Percentiles rank a stretch among this genome's conserved stretches.
Conservation (phyloP, 331 rosid genomes). For the Dryas integrifolia region DNA sequence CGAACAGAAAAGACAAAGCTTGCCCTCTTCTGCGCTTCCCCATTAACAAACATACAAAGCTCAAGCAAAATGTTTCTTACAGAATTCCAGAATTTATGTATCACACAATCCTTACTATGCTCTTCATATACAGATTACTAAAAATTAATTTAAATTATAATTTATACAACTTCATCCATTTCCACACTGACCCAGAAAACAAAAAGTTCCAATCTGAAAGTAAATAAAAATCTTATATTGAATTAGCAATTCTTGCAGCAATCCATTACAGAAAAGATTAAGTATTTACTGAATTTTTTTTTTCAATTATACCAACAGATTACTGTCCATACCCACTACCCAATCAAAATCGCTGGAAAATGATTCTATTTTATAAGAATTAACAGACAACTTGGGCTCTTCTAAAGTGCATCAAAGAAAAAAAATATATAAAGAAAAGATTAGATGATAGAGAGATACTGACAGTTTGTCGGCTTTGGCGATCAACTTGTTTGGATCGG, state of each 20-base stretch:
- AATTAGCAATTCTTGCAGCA: not conserved
- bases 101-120: not conserved
- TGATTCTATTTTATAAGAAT: not conserved
- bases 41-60: not conserved
- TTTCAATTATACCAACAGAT: not conserved
- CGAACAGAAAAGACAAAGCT: not conserved
- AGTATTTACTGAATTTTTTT: not conserved
- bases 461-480: slow-evolving; percentile 78
- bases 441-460: slow-evolving; percentile 13
- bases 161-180: not conserved
- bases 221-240: not conserved
- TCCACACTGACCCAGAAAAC: not conserved
- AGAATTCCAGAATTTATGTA: not conserved
- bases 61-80: not conserved
- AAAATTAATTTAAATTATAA: not conserved
- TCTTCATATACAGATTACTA: slow-evolving; percentile 1
- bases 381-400: not conserved
- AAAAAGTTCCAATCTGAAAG: not conserved
- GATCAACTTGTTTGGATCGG: slow-evolving; percentile 71
- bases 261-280: not conserved
- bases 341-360: slow-evolving; percentile 4
- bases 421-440: not conserved
- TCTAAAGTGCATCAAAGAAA: slow-evolving; percentile 7
- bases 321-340: not conserved
- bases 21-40: slow-evolving; percentile 3